A percentile compares a stretch with the other conserved stretches of the same genome.
Conservation (phyloP, 2,329 filamentous ascomycete species). For the Microsporum canis region DNA sequence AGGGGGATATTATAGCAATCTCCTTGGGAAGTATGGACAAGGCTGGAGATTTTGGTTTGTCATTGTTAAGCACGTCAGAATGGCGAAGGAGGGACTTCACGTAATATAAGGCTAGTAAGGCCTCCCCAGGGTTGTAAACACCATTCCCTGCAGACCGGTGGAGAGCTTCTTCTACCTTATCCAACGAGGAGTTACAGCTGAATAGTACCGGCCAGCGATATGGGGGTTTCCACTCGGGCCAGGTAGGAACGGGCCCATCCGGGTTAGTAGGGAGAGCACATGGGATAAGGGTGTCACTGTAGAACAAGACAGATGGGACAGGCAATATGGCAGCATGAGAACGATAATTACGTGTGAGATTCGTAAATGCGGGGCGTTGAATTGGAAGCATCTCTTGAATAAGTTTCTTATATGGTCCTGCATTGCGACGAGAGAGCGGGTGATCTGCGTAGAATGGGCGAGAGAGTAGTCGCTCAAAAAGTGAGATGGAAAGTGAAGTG, state of each 20-base stretch:
- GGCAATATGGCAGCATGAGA: constrained; percentile 37
- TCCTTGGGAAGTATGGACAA: constrained; percentile 23
- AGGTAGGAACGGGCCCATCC: constrained; percentile 14
- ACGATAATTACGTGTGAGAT: constrained; percentile 38
- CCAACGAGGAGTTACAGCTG: constrained; percentile 26
- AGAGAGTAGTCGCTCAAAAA: constrained; percentile 34
- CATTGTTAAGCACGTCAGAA: constrained; percentile 20
- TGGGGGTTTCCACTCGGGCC: constrained; percentile 29
- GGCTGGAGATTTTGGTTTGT: constrained; percentile 8
- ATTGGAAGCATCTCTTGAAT: constrained; percentile 29
- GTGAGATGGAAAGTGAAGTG: constrained; percentile 25
- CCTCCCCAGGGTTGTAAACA: constrained; percentile 16
- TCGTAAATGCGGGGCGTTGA: constrained; percentile 33
- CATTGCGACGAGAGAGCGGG: constrained; percentile 27
- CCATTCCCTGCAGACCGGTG: constrained; percentile 13
- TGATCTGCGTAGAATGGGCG: constrained; percentile 30
- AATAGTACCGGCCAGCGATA: constrained; percentile 35
- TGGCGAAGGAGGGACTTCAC: constrained; percentile 18
- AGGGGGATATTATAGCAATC: constrained; percentile 37
- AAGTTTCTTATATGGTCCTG: constrained; percentile 13
- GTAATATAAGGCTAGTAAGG: constrained; percentile 13
- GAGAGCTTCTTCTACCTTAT: constrained; percentile 32
- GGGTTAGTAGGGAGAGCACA: constrained; percentile 20
- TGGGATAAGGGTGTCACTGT: constrained; percentile 35
- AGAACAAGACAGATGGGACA: constrained; percentile 33